phyloP scores from a whole-genome alignment of 1,139 yeast genomes.

The Yamadazyma spencermartinsiae region DNA sequence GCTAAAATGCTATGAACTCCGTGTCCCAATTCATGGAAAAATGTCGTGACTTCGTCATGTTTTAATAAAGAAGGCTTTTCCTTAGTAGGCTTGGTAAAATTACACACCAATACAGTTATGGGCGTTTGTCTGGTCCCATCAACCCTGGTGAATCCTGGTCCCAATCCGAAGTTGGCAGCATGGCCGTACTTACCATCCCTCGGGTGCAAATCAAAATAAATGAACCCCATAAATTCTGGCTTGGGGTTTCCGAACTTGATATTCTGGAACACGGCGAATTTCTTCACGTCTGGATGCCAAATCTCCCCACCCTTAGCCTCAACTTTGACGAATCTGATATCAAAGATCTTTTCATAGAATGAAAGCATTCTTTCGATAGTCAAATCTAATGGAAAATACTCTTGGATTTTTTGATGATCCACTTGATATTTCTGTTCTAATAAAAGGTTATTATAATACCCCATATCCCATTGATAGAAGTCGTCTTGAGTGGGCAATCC shows the following conservation, averaged over 20 bases:
- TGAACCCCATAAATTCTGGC: constrained; percentile 73
- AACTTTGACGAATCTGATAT: constrained; percentile 61
- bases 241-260: constrained; percentile 37
- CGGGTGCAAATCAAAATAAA: constrained; percentile 81
- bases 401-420: constrained; percentile 69
- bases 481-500: constrained; percentile 41
- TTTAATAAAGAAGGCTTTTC: constrained; percentile 74
- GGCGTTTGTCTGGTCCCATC: constrained; percentile 60
- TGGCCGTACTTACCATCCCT: constrained; percentile 85
- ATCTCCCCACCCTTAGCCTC: constrained; percentile 30
- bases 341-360: constrained; percentile 68
- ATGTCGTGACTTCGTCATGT: constrained; percentile 77
- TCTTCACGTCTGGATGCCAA: constrained; percentile 83
- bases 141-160: constrained; percentile 56
- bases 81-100: constrained; percentile 74
- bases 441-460: constrained; percentile 62
- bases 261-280: constrained; percentile 70
- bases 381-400: constrained; percentile 72
- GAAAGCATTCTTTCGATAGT: constrained; percentile 68
- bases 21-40: constrained; percentile 89
- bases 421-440: constrained; percentile 70
- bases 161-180: constrained; percentile 77
- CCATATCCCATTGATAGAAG: constrained; percentile 73
- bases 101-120: constrained; percentile 78
- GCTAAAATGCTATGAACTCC: constrained; percentile 82